Base-by-base conservation (phyloP, 2,329 filamentous ascomycete species). In the Penicillium decumbens region DNA sequence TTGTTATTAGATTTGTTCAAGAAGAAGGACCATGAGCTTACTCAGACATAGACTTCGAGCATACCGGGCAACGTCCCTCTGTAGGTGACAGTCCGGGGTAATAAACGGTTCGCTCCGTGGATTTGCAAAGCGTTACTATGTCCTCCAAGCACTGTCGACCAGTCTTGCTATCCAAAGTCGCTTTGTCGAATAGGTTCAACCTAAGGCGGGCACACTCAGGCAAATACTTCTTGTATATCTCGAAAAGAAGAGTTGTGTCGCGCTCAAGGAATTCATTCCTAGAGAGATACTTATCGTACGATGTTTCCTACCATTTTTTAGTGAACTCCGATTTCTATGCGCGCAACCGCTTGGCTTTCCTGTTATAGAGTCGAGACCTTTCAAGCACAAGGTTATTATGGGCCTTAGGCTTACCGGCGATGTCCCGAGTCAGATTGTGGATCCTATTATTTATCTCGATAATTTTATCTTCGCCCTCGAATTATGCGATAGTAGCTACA, bases 281-380 rank as follows among this genome's bases (percentile, higher is more conserved):
- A 33, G 53, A 32, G n/a, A 60, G 39, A 39, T 63, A 62, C 39
- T 60, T 18, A 24, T 56, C 18, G 41, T 63, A 62, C 24, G 23
- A 53, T 10, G 27, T 23, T 40, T 60, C 39, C 53, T 38, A 63
- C 56, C 32, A 63, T 6, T 54, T 37, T 45, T 53, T 15, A 12
- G 59, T 43, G 33, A 54, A 60, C 15, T 51, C 43, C 8, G 35
- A 32, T 32, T 45, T 55, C 42, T 41, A 60, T 2, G n/a, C 25
- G 6, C 28, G 39, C 6, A 54, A 40, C 18, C 25, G 44, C 41
- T 59, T 62, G 4, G 49, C 45, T 53, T 61, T 60, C 33, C 43
- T 46, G 5, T 33, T 59, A 30, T 61, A 64, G 8, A 58, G 52
- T 13, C n/a, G 33, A 18, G 39, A 24, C 27, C 49, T n/a, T 39